Percentiles rank a stretch among this genome's conserved stretches.
These are phyloP conservation scores for Cutaneotrichosporon spelunceum DNA, from an alignment of 1,284 basidiomycete genomes.

Conservation along the genomic window DNA sequence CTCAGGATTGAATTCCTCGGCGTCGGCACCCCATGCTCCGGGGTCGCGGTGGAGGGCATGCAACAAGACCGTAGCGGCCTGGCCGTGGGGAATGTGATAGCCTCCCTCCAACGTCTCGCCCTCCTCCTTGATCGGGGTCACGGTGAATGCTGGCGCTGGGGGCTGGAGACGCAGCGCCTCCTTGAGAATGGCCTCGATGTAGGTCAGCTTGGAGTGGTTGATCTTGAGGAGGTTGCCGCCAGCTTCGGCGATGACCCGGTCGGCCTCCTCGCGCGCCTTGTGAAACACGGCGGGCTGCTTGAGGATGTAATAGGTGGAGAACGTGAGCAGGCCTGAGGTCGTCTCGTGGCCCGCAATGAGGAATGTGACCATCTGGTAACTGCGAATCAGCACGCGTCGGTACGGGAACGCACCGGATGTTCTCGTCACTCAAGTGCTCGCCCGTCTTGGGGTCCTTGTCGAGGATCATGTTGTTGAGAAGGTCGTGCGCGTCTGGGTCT, in stretches of 20 bases:
- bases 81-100: conserved; percentile 52
- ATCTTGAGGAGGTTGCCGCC: conserved; percentile 23
- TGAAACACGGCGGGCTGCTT: conserved; percentile 55
- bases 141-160: conserved; percentile 44
- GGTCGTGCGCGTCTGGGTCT: conserved; percentile 41
- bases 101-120: conserved; percentile 19
- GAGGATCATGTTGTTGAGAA: conserved; percentile 56
- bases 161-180: conserved; percentile 57
- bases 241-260: conserved; percentile 47
- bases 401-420: too few relatives aligned
- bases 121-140: conserved; percentile 13
- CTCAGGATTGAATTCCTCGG: conserved; percentile 50
- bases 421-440: conserved; percentile 53
- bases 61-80: conserved; percentile 44
- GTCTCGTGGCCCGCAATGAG: conserved; percentile 59
- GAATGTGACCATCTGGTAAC: conserved; percentile 58
- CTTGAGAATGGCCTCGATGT: conserved; percentile 56
- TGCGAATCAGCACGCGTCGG: too few relatives aligned
- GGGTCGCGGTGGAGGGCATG: conserved; percentile 54
- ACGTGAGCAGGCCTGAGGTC: conserved; percentile 49
- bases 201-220: conserved; percentile 54
- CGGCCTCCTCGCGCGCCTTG: conserved; percentile 60
- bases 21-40: conserved; percentile 57
- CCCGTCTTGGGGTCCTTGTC: conserved; percentile 57
- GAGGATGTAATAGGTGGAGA: conserved; percentile 53